Evolutionary conservation across 2,329 filamentous ascomycete genomes (phyloP), one percentile per base, ranked within the genome.

Genomic region (Pseudogymnoascus sp.): DNA sequence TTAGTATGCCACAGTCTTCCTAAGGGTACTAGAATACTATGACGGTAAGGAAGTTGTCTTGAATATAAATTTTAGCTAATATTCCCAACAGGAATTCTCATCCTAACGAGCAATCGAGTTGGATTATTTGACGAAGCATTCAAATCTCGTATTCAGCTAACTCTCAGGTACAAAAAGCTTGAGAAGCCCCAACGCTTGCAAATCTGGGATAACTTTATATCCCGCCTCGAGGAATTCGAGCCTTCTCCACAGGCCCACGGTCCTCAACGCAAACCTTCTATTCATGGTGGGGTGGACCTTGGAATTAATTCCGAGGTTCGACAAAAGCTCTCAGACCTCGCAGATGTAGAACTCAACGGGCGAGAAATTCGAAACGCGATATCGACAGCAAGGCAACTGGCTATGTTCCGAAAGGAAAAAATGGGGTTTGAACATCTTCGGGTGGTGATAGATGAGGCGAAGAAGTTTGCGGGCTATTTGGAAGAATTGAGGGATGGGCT

Each of bases 81-180:
- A 32, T 2, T 32, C 30, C 9, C 30, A 32, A 32, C 30, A 8
- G 72, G 70, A 4, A 71, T 74, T 38, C 60, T 74, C 0, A 72
- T 74, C 37, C 64, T 74, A n/a, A 74, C 72, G 1, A 69, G 66
- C 4, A 70, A 71, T 38, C 66, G 69, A 2, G 64, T 68, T 4
- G 63, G 63, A 14, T 54, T 60, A 1, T 67, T 70, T 41, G 69
- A 71, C 37, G 63, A 63, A 18, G 68, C 68, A 5, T 67, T 70
- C 57, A 63, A 68, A 16, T 67, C 63, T 11, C 63, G 69, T 7
- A 66, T 70, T 9, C 69, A 71, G 20, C 54, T 66, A n/a, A 47
- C 59, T 1, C 63, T 66, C 14, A 37, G 58, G n/a, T 66, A 63
- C 37, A 50, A 20, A 2, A 30, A 57, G 16, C 65, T 64, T 7